These are phyloP conservation scores for Geotrichum candidum DNA, from an alignment of 1,139 yeast genomes.

Conservation along the genomic window DNA sequence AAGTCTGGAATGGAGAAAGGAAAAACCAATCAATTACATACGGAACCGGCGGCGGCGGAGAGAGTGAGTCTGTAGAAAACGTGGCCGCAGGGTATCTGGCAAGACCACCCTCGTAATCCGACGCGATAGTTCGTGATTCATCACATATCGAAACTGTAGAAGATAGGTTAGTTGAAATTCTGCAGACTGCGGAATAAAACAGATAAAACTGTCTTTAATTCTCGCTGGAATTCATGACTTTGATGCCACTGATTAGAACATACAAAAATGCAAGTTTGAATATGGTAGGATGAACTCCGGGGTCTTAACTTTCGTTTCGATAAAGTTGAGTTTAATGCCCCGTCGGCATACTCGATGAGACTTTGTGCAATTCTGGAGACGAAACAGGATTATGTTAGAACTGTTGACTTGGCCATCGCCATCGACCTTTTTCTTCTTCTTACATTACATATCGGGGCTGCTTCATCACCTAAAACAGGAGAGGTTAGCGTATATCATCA, in stretches of 20 bases:
- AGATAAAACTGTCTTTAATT: neutral
- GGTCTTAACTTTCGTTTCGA: conserved; percentile 17
- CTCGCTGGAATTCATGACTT: neutral
- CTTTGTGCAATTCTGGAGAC: conserved; percentile 17
- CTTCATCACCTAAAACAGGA: conserved; percentile 15
- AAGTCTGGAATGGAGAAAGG: neutral
- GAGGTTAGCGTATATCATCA: neutral
- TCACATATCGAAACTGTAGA: conserved; percentile 16
- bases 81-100: conserved; percentile 12
- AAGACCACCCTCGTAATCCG: conserved; percentile 19
- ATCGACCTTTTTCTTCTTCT: neutral
- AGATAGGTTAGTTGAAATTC: neutral
- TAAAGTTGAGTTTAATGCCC: conserved; percentile 19
- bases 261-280: conserved; percentile 1
- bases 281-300: conserved; percentile 16
- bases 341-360: conserved; percentile 18
- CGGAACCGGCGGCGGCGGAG: neutral
- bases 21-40: neutral
- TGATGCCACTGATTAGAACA: neutral
- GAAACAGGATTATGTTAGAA: neutral
- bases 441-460: conserved; percentile 17
- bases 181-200: neutral
- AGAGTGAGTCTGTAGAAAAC: neutral
- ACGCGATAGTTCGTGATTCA: conserved; percentile 20
- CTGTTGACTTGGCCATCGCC: neutral